Conservation (phyloP, 1,284 basidiomycete species). For the Ganoderma sinense region DNA sequence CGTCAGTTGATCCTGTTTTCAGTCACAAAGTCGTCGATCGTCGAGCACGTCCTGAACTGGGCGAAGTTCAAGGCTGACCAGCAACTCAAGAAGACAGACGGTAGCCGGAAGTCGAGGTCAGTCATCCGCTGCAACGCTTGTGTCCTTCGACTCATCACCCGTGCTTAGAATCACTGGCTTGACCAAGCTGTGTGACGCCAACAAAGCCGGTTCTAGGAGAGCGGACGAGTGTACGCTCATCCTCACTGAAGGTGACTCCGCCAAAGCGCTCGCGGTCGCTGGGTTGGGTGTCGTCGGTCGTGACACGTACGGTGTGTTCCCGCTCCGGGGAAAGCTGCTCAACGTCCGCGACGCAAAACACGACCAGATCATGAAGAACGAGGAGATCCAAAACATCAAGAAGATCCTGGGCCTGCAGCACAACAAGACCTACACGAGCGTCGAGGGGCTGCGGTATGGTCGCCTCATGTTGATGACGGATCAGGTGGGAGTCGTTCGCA, state of each 20-base stretch:
- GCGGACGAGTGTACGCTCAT: constrained; percentile 93
- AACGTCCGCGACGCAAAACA: constrained; percentile 98
- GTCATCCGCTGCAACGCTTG: constrained; percentile 30
- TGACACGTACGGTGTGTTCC: constrained; percentile 98
- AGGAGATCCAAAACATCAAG: constrained; percentile 97
- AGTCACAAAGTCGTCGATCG: constrained; percentile 92
- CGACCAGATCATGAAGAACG: constrained; percentile 98
- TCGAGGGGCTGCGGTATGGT: constrained; percentile 88
- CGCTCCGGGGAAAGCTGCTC: constrained; percentile 94
- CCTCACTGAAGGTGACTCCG: constrained; percentile 99
- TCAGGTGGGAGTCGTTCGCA: constrained; percentile 65
- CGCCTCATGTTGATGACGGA: constrained; percentile 99
- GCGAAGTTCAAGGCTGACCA: constrained; percentile 98
- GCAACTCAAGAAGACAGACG: constrained; percentile 96
- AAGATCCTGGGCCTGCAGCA: constrained; percentile 98
- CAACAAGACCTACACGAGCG: constrained; percentile 85
- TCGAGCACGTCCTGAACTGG: constrained; percentile 95
- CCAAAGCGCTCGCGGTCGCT: constrained; percentile 95
- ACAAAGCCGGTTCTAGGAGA: constrained; percentile 92
- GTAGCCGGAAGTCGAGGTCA: constrained; percentile 88
- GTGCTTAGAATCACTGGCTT: constrained; percentile 82
- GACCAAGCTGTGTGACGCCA: constrained; percentile 95
- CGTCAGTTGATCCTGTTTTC: neutral
- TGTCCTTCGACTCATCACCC: neutral
- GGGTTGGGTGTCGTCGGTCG: constrained; percentile 95